Evolutionary conservation across 2,329 filamentous ascomycete species (phyloP).

Genomic region (Cytospora chrysosperma): DNA sequence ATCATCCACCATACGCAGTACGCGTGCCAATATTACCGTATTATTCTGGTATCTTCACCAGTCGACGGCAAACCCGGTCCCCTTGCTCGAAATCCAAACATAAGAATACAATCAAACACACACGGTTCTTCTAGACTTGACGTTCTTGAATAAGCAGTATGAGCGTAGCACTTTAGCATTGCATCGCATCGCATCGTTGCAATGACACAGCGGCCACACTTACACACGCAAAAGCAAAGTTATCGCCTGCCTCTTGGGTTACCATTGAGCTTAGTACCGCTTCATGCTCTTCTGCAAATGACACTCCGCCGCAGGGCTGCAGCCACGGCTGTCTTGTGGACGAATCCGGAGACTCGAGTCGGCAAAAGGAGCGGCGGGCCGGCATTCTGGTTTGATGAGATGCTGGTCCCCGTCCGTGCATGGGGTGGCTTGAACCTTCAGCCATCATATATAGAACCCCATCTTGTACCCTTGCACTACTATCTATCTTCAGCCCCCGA

Average conservation of each 20-base stretch:
- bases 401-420: not conserved
- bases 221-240: not conserved
- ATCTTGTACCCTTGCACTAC: not conserved
- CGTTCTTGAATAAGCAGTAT: not conserved
- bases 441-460: not conserved
- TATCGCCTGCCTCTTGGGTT: conserved; percentile 1
- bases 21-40: not conserved
- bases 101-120: not conserved
- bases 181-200: conserved; percentile 22
- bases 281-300: not conserved
- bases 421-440: not conserved
- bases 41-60: not conserved
- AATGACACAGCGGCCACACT: conserved; percentile 5
- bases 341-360: conserved; percentile 8
- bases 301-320: conserved; percentile 2
- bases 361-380: not conserved
- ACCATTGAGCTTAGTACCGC: not conserved
- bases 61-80: not conserved
- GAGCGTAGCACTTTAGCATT: conserved; percentile 8
- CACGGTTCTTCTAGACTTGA: not conserved
- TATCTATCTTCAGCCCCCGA: not conserved
- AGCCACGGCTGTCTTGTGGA: not conserved
- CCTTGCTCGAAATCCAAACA: not conserved
- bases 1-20: not conserved
- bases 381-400: not conserved